Percentiles rank a stretch among this genome's conserved stretches.
Conservation (phyloP, 2,329 filamentous ascomycete genomes). For the Moelleriella libera region DNA sequence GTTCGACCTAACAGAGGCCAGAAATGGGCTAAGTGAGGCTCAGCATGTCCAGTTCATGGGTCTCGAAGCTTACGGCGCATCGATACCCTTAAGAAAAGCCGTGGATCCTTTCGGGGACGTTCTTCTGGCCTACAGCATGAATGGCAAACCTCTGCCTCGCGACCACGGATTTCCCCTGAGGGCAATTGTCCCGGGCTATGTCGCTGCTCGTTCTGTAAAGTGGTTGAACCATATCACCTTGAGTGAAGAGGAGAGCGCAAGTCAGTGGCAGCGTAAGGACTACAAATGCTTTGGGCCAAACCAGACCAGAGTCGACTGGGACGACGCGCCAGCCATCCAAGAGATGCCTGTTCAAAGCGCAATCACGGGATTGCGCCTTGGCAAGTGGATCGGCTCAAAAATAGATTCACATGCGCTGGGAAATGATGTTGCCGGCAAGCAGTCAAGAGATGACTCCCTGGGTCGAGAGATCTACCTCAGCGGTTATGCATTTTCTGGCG, state of each 20-base stretch:
- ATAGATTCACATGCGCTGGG: neutral
- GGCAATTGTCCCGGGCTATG: conserved; percentile 48
- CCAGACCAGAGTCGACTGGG: conserved; percentile 45
- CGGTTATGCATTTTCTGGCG: conserved; percentile 56
- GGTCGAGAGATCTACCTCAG: conserved; percentile 25
- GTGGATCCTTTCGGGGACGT: conserved; percentile 49
- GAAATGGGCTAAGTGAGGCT: conserved; percentile 20
- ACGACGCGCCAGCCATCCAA: conserved; percentile 48
- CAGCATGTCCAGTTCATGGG: conserved; percentile 44
- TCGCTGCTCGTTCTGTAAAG: conserved; percentile 54
- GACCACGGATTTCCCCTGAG: conserved; percentile 55
- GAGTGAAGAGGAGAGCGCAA: conserved; percentile 50
- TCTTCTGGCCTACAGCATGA: conserved; percentile 54
- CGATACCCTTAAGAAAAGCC: conserved; percentile 43
- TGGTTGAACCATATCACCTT: conserved; percentile 53
- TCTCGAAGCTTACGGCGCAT: conserved; percentile 46
- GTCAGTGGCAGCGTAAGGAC: conserved; percentile 52
- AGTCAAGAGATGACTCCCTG: conserved; percentile 1
- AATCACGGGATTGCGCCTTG: conserved; percentile 37
- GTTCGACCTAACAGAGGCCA: conserved; percentile 24
- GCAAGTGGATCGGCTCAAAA: conserved; percentile 15
- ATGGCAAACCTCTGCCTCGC: conserved; percentile 43
- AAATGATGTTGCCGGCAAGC: neutral
- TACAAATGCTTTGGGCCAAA: conserved; percentile 59
- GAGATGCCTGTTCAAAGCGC: conserved; percentile 56